Evolutionary conservation across 75 land plant species (phyloP).

Genomic region (Sequoiadendron giganteum): DNA sequence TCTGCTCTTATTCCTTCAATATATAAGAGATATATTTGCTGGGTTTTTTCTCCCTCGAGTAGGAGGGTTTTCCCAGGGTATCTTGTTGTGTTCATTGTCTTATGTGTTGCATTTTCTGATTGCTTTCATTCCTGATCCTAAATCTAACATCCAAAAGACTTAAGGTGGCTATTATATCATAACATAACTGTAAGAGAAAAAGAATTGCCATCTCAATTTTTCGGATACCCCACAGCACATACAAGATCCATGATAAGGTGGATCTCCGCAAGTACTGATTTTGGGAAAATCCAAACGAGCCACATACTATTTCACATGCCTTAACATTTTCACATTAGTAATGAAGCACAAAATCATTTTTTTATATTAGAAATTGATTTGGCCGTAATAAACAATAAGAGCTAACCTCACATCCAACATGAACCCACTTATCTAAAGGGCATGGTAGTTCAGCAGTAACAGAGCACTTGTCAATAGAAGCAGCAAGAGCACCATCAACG

Average conservation of each 20-base stretch:
- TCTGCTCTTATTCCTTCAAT: too few species aligned
- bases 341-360: background rate
- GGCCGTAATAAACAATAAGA: background rate
- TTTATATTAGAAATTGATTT: background rate
- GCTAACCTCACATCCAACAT: slow-evolving; percentile 87
- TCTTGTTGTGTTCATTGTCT: too few species aligned
- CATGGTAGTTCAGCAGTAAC: slow-evolving; percentile 45
- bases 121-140: too few species aligned
- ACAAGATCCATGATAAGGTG: background rate
- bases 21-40: too few species aligned
- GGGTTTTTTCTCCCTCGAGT: too few species aligned
- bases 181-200: background rate
- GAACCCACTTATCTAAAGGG: slow-evolving; percentile 81
- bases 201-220: background rate
- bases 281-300: background rate
- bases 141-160: background rate
- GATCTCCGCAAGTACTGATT: background rate
- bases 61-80: too few species aligned
- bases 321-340: background rate
- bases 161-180: background rate
- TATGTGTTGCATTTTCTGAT: too few species aligned
- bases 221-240: background rate
- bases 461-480: slow-evolving; percentile 17
- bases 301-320: background rate
- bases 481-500: slow-evolving; percentile 14